phyloP scores from a whole-genome alignment of 139 green algal species.

The Eudorina sp. region DNA sequence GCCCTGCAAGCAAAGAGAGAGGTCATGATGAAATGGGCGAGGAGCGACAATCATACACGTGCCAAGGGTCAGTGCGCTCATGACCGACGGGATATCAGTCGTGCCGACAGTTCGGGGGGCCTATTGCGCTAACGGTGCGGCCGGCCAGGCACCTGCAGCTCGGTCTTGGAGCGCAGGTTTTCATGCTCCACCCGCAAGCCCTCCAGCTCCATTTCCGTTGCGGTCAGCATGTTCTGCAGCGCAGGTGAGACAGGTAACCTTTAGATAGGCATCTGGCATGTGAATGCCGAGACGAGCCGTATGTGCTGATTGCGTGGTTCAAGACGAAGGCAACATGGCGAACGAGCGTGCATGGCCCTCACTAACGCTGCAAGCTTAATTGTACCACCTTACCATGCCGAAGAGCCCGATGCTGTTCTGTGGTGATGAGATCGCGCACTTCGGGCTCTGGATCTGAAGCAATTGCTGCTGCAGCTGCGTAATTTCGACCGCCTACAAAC shows the following conservation, averaged over 20 bases:
- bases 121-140: no score
- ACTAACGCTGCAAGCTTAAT: neutral
- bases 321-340: no score
- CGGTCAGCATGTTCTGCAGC: constrained; percentile 31
- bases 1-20: constrained; percentile 3
- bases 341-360: no score
- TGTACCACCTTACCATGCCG: neutral
- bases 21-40: no score
- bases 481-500: neutral
- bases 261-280: no score
- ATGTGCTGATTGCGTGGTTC: no score
- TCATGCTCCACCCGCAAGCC: constrained; percentile 15
- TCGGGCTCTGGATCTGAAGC: neutral
- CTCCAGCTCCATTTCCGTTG: constrained; percentile 43
- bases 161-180: neutral
- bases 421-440: neutral
- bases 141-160: constrained; percentile 37
- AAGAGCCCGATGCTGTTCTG: neutral
- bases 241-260: no score
- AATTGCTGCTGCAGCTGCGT: neutral
- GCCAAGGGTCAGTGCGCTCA: no score
- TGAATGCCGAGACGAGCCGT: no score
- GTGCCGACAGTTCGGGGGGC: no score
- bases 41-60: no score
- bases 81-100: no score